Conservation (phyloP, 176 grass and related monocot genomes). For the Avena insularis region DNA sequence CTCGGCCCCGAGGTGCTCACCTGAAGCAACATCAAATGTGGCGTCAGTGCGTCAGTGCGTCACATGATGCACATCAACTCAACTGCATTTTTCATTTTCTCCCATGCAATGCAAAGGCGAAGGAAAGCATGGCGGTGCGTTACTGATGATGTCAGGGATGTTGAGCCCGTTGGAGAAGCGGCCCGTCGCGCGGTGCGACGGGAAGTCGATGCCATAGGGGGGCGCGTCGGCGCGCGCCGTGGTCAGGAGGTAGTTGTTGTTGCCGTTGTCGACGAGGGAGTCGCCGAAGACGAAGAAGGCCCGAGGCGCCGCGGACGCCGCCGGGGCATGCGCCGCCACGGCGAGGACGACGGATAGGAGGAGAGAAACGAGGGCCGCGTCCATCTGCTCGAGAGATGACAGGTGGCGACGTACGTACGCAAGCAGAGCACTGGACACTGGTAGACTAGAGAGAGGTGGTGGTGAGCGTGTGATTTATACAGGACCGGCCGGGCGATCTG, state of each 20-base stretch:
- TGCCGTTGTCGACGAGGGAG: constrained; percentile 94
- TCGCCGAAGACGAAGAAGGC: constrained; percentile 99
- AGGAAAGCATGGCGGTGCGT: not conserved
- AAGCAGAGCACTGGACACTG: not conserved
- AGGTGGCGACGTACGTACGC: not conserved
- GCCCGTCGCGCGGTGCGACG: constrained; percentile 66
- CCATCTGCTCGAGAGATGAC: constrained; percentile 5
- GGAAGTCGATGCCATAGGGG: constrained; percentile 93
- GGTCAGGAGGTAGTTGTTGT: constrained; percentile 93
- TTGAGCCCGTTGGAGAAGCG: constrained; percentile 95
- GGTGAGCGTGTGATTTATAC: constrained; percentile 25
- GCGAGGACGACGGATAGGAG: not conserved
- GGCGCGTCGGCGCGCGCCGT: constrained; percentile 81
- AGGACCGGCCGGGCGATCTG: not conserved
- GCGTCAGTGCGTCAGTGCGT: not conserved
- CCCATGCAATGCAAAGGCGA: too few relatives aligned
- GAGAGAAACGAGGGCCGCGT: constrained; percentile 12
- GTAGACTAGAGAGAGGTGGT: not conserved
- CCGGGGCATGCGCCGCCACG: constrained; percentile 15
- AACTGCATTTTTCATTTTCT: not conserved
- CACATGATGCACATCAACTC: not conserved
- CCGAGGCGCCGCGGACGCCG: constrained; percentile 57
- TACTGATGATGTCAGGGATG: constrained; percentile 96
- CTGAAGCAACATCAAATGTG: constrained; percentile 38
- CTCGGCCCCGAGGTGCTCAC: constrained; percentile 76